Evolutionary conservation across 768 basidiomycete species (phyloP), one percentile per base, ranked within the genome.

Genomic region (Tricholoma matsutake): DNA sequence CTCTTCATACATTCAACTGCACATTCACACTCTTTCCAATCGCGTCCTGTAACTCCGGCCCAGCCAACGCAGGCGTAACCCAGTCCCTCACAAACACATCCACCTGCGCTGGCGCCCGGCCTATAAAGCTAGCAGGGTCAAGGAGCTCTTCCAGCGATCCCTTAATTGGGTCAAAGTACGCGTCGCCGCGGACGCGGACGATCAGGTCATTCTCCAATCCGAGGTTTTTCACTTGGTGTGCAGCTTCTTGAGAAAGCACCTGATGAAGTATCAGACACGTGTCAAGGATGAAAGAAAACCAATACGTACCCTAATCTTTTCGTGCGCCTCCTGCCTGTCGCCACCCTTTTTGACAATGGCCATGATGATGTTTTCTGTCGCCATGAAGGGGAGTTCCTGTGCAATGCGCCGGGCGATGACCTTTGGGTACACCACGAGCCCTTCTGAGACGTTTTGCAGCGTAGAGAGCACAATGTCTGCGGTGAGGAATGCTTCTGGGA

Each of bases 331-430:
- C 72, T 98, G 97, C 34, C 97, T 84, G 75, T 98, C 96, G 1
- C 96, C 96, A 20, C 94, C 94, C 54, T 85, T 86, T 75, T 92
- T 97, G 63, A 98, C 97, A 45, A 99, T 86, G 1, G 94, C 94
- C 97, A 99, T 98, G 77, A 98, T 98, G 75, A 99, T 84, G 74
- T 99, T 99, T 76, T 99, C 97, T 1, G 97, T 99, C 4, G 96
- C 95, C 97, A 99, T 98, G 83, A 98, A 98, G 1, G 97, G 97
- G 34, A 99, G 83, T 73, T 99, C 97, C 73, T 98, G 93, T 2
- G 87, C 75, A 73, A 99, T 96, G 37, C 94, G 87, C 43, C 94
- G 86, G 9, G 83, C 92, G 64, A 99, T 98, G 62, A 99, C 96
- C 72, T 86, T 89, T 9, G 97, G 97, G 74, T 98, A 98, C 58